A percentile compares a stretch with the other conserved stretches of the same genome.
Conservation (phyloP, 2,329 filamentous ascomycete species). For the Exophiala sp. region DNA sequence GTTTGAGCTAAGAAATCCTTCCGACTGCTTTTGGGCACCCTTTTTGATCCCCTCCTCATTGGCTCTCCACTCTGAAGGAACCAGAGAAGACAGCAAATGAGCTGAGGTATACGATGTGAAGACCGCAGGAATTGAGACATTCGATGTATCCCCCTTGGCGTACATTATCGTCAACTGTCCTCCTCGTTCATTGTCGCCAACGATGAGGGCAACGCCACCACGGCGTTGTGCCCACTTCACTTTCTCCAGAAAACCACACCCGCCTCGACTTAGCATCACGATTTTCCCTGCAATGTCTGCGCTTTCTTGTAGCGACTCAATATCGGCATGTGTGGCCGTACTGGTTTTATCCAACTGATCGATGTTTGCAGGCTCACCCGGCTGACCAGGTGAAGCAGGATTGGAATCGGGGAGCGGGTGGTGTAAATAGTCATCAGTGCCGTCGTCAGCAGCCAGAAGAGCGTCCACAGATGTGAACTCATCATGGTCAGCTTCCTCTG, state of each 20-base stretch:
- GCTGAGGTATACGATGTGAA: slow-evolving; percentile 95
- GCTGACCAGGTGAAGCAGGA: slow-evolving; percentile 33
- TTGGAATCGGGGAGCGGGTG: slow-evolving; percentile 47
- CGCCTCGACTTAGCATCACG: slow-evolving; percentile 82
- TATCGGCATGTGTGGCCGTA: slow-evolving; percentile 66
- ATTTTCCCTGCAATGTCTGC: slow-evolving; percentile 92
- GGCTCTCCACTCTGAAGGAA: slow-evolving; percentile 62
- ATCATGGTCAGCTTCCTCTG: slow-evolving; percentile 2
- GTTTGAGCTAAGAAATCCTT: slow-evolving; percentile 2
- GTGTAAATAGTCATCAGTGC: slow-evolving; percentile 79
- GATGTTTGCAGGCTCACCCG: slow-evolving; percentile 33
- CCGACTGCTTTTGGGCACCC: slow-evolving; percentile 26
- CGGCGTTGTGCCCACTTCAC: slow-evolving; percentile 93
- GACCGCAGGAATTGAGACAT: slow-evolving; percentile 85
- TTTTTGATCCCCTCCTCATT: slow-evolving; percentile 44
- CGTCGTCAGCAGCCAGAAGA: slow-evolving; percentile 53
- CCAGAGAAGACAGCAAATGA: slow-evolving; percentile 80
- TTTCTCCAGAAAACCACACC: slow-evolving; percentile 94
- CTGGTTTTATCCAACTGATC: slow-evolving; percentile 30
- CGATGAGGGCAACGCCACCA: slow-evolving; percentile 82
- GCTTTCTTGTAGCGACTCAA: slow-evolving; percentile 82
- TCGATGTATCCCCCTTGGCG: slow-evolving; percentile 90
- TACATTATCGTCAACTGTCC: slow-evolving; percentile 95
- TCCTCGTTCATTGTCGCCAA: slow-evolving; percentile 86
- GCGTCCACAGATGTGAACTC: slow-evolving; percentile 11